phyloP scores from a whole-genome alignment of 2,329 filamentous ascomycete species.

The Graphium sp. region DNA sequence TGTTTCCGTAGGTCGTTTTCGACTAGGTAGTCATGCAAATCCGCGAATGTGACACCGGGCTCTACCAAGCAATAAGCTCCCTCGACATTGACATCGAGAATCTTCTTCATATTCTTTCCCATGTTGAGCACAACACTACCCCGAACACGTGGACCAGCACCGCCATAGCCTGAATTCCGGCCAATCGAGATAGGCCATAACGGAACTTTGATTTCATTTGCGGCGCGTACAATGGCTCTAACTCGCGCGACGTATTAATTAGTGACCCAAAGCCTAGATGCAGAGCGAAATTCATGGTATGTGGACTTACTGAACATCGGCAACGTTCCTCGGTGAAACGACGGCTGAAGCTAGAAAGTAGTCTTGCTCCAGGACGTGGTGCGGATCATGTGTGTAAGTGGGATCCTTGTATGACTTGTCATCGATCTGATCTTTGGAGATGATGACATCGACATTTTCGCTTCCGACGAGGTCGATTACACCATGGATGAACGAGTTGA shows the following conservation, averaged over 20 bases:
- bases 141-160: slow-evolving; percentile 32
- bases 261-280: no score
- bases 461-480: slow-evolving; percentile 9
- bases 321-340: slow-evolving; percentile 13
- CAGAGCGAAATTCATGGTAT: no score
- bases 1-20: slow-evolving; percentile 17
- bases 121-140: slow-evolving; percentile 33
- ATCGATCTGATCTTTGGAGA: slow-evolving; percentile 5
- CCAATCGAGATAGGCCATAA: slow-evolving; percentile 31
- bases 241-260: no score
- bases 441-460: slow-evolving; percentile 9
- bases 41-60: slow-evolving; percentile 35
- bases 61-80: slow-evolving; percentile 32
- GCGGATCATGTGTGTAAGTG: slow-evolving; percentile 17
- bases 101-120: slow-evolving; percentile 32
- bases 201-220: slow-evolving; percentile 25
- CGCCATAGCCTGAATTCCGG: slow-evolving; percentile 34
- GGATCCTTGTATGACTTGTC: slow-evolving; percentile 8
- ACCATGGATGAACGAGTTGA: slow-evolving; percentile 8
- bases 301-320: slow-evolving; percentile 31
- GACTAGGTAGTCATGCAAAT: slow-evolving; percentile 30
- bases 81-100: slow-evolving; percentile 31
- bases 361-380: slow-evolving; percentile 20
- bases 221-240: slow-evolving; percentile 22
- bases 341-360: slow-evolving; percentile 23